These are phyloP conservation scores for Polytolypa hystricis DNA, from an alignment of 2,329 filamentous ascomycete species.

Conservation along the genomic window DNA sequence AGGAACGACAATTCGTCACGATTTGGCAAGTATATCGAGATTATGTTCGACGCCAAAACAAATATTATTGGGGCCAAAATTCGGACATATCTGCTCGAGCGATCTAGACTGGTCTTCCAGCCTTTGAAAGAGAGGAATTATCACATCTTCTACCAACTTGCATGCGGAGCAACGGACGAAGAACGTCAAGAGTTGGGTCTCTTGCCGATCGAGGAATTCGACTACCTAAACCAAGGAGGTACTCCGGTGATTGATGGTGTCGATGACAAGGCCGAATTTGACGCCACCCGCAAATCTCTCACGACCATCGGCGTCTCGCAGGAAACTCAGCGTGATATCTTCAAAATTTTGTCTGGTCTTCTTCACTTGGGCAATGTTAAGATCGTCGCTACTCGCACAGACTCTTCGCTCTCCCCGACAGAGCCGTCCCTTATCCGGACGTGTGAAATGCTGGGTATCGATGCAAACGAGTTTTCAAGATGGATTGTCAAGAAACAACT, in stretches of 20 bases:
- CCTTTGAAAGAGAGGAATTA: slow-evolving; percentile 97
- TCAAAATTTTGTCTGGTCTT: slow-evolving; percentile 78
- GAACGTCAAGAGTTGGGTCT: slow-evolving; percentile 72
- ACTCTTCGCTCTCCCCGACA: slow-evolving; percentile 67
- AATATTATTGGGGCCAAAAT: slow-evolving; percentile 98
- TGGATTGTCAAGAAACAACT: slow-evolving; percentile 99
- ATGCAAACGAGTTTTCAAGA: slow-evolving; percentile 76
- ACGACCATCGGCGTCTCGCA: slow-evolving; percentile 73
- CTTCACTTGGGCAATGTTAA: slow-evolving; percentile 94
- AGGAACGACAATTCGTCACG: slow-evolving; percentile 98
- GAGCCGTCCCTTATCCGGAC: slow-evolving; percentile 77
- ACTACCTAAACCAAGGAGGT: slow-evolving; percentile 92
- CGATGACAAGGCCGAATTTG: slow-evolving; percentile 89
- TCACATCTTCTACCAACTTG: slow-evolving; percentile 96
- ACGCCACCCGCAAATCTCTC: slow-evolving; percentile 75
- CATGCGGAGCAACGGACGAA: slow-evolving; percentile 77
- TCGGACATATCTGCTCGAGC: slow-evolving; percentile 86
- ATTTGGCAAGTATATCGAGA: slow-evolving; percentile 99
- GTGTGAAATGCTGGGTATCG: slow-evolving; percentile 75
- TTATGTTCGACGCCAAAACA: slow-evolving; percentile 92
- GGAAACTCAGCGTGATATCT: slow-evolving; percentile 70
- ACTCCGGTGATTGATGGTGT: slow-evolving; percentile 86
- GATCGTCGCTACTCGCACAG: slow-evolving; percentile 79
- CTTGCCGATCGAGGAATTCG: slow-evolving; percentile 76
- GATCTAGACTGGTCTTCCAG: slow-evolving; percentile 92